phyloP scores from a whole-genome alignment of 257 asterid genomes.

The Solanum clarkiae region DNA sequence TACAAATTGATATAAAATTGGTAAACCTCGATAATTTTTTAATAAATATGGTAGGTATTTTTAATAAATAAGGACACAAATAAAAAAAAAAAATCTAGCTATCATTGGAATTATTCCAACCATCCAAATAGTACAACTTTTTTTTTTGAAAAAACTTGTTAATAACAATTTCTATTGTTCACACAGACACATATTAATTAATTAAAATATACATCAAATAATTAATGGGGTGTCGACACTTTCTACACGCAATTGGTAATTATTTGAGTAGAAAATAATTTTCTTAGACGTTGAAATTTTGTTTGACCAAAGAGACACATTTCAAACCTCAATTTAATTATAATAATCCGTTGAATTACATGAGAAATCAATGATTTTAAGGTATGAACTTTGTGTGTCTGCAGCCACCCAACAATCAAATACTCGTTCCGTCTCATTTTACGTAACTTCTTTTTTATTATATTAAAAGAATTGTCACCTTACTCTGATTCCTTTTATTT shows the following conservation, averaged over 20 bases:
- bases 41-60: neutral
- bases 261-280: constrained; percentile 2
- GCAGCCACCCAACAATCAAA: neutral
- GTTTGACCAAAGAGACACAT: constrained; percentile 3
- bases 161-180: neutral
- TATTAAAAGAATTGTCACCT: too few species aligned
- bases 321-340: neutral
- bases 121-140: neutral
- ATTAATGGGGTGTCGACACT: neutral
- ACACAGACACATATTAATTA: neutral
- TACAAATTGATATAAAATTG: neutral
- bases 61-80: neutral
- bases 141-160: neutral
- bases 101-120: neutral
- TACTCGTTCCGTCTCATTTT: neutral
- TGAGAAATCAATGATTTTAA: constrained; percentile 3
- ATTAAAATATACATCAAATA: neutral
- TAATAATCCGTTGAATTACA: constrained; percentile 3
- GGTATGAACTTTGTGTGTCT: neutral
- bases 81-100: neutral
- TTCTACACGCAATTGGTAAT: constrained; percentile 10
- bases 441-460: too few species aligned
- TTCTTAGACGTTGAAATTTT: neutral
- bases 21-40: neutral
- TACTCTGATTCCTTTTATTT: too few species aligned